Conservation (phyloP, 176 grass and related monocot species). For the Raddia distichophylla region DNA sequence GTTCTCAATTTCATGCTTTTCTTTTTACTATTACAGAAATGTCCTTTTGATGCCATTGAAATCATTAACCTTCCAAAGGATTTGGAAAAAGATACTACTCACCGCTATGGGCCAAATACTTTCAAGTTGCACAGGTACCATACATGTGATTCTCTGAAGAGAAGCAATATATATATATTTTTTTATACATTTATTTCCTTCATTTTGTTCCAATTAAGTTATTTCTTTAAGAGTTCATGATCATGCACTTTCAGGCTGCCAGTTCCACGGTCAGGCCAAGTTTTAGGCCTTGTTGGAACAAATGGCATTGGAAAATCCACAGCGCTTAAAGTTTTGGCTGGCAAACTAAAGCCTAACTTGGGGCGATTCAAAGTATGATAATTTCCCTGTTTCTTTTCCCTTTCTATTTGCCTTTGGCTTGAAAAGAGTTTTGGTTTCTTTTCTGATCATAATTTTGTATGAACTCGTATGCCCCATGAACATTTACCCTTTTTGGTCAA, state of each 20-base stretch:
- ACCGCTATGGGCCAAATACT: constrained; percentile 90
- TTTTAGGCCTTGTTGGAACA: too few relatives aligned
- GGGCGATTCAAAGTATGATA: too few relatives aligned
- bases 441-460: neutral
- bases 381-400: neutral
- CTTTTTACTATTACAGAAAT: constrained; percentile 61
- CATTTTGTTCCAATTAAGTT: neutral
- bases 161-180: neutral
- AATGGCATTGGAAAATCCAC: too few relatives aligned
- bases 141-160: neutral
- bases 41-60: constrained; percentile 89
- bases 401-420: neutral
- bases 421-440: neutral
- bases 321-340: too few relatives aligned
- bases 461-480: neutral
- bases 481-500: neutral
- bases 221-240: too few relatives aligned
- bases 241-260: too few relatives aligned
- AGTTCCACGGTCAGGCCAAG: too few relatives aligned
- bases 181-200: neutral
- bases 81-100: constrained; percentile 90
- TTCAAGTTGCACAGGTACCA: constrained; percentile 92
- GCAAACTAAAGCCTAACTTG: too few relatives aligned
- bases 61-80: constrained; percentile 96
- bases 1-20: neutral